These are phyloP conservation scores for Mortierella sp. DNA, from an alignment of 371 early-diverging fungal genomes.

Conservation along the genomic window DNA sequence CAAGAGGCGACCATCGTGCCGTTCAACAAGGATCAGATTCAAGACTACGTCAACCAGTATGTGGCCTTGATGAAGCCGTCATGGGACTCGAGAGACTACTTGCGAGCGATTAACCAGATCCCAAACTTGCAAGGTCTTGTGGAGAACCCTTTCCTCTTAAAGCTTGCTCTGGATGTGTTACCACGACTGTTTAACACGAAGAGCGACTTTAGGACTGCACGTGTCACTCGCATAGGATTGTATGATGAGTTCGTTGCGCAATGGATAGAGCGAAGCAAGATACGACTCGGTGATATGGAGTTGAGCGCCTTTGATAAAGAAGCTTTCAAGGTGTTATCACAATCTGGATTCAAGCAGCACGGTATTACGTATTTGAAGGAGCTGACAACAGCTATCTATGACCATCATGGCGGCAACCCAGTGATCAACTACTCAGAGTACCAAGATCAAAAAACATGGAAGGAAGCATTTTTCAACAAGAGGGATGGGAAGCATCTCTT, in stretches of 20 bases:
- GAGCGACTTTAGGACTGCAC: neutral
- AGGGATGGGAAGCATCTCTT: neutral
- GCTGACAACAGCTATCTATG: neutral
- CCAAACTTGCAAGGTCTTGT: neutral
- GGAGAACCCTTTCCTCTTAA: neutral
- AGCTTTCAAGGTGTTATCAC: neutral
- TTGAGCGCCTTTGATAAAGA: neutral
- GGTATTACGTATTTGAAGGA: neutral
- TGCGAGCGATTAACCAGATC: neutral
- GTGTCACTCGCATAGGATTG: neutral
- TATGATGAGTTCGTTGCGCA: neutral
- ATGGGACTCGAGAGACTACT: neutral
- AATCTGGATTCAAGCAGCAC: neutral
- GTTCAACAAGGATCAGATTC: neutral
- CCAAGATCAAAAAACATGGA: neutral
- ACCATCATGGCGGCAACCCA: neutral
- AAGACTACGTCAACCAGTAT: neutral
- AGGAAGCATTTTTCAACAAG: neutral
- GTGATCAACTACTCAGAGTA: neutral
- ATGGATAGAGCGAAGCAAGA: constrained; percentile 2
- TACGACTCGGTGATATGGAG: neutral
- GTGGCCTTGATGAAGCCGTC: neutral
- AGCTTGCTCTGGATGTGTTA: neutral
- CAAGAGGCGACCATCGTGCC: neutral
- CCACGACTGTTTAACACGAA: neutral